These are phyloP conservation scores for Pugionium dolabratum DNA, from an alignment of 345 rosid species.

Conservation along the genomic window DNA sequence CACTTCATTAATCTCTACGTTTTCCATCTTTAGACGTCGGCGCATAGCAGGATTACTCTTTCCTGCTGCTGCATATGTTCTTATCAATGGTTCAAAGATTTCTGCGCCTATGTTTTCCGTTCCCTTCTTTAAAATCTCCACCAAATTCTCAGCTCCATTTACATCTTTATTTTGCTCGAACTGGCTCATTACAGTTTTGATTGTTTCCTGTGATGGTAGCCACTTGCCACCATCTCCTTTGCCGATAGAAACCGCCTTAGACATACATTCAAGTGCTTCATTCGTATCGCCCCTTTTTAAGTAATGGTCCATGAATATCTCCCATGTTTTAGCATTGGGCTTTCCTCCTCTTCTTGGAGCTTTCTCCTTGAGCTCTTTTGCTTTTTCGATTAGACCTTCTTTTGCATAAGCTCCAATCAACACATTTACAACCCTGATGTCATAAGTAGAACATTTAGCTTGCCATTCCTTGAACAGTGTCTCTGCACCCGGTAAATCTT, in stretches of 20 bases:
- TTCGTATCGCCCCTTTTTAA: slow-evolving; percentile 55
- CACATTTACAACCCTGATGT: slow-evolving; percentile 71
- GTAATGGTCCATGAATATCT: slow-evolving; percentile 65
- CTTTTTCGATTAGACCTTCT: slow-evolving; percentile 62
- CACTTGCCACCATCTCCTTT: slow-evolving; percentile 76
- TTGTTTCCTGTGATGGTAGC: slow-evolving; percentile 65
- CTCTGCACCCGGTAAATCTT: slow-evolving; percentile 91
- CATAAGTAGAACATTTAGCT: slow-evolving; percentile 62
- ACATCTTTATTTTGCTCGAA: slow-evolving; percentile 77
- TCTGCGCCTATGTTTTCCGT: slow-evolving; percentile 56
- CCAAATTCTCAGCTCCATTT: slow-evolving; percentile 75
- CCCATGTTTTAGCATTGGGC: slow-evolving; percentile 87
- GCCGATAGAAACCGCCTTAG: slow-evolving; percentile 64
- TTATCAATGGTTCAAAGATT: slow-evolving; percentile 73
- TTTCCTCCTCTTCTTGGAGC: slow-evolving; percentile 67
- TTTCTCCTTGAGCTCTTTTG: slow-evolving; percentile 67
- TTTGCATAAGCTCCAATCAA: slow-evolving; percentile 68
- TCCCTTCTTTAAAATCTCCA: slow-evolving; percentile 74
- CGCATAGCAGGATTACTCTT: slow-evolving; percentile 64
- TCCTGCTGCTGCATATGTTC: slow-evolving; percentile 87
- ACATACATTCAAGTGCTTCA: slow-evolving; percentile 62
- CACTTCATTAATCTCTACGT: slow-evolving; percentile 58
- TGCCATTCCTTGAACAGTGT: slow-evolving; percentile 91
- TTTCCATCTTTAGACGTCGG: slow-evolving; percentile 78
- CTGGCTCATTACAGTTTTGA: slow-evolving; percentile 57